Percentiles rank a stretch among this genome's conserved stretches.
Conservation (phyloP, 148 eudicot species). For the Spergularia bocconei region DNA sequence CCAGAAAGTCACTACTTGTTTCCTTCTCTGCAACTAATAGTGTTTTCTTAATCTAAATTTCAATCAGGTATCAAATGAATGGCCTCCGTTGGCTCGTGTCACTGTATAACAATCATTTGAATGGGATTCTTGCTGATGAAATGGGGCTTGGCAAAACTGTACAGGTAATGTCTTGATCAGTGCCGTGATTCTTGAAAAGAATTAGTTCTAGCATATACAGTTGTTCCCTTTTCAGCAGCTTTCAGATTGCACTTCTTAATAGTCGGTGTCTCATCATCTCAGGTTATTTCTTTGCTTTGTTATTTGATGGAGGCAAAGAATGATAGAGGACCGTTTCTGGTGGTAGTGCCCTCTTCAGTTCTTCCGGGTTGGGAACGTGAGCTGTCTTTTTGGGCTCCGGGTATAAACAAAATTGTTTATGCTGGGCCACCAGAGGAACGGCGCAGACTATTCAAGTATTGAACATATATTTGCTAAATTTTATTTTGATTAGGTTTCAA, state of each 20-base stretch:
- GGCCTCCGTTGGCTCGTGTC: slow-evolving; percentile 96
- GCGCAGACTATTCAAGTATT: slow-evolving; percentile 82
- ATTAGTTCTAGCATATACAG: not conserved
- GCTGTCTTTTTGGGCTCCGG: slow-evolving; percentile 89
- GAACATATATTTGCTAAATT: slow-evolving; percentile 11
- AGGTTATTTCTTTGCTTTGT: slow-evolving; percentile 92
- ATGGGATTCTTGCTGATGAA: slow-evolving; percentile 99
- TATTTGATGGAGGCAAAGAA: slow-evolving; percentile 94
- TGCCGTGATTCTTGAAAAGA: not conserved
- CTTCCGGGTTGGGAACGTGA: slow-evolving; percentile 96
- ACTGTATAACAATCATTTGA: slow-evolving; percentile 91
- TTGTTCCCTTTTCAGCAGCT: slow-evolving; percentile 5
- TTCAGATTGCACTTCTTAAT: slow-evolving; percentile 2
- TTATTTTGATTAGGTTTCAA: not conserved
- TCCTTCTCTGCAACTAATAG: not conserved
- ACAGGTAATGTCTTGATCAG: slow-evolving; percentile 53
- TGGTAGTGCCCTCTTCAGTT: slow-evolving; percentile 96
- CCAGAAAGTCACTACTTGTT: not conserved
- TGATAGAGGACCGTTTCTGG: slow-evolving; percentile 95
- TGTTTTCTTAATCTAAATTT: not conserved
- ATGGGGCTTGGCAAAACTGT: slow-evolving; percentile 99
- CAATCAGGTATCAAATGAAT: slow-evolving; percentile 94
- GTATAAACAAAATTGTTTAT: slow-evolving; percentile 83
- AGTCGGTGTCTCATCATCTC: slow-evolving; percentile 22
- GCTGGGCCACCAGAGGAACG: slow-evolving; percentile 97